phyloP scores from a whole-genome alignment of 2,329 filamentous ascomycete species.

The Botrytis pseudocinerea region DNA sequence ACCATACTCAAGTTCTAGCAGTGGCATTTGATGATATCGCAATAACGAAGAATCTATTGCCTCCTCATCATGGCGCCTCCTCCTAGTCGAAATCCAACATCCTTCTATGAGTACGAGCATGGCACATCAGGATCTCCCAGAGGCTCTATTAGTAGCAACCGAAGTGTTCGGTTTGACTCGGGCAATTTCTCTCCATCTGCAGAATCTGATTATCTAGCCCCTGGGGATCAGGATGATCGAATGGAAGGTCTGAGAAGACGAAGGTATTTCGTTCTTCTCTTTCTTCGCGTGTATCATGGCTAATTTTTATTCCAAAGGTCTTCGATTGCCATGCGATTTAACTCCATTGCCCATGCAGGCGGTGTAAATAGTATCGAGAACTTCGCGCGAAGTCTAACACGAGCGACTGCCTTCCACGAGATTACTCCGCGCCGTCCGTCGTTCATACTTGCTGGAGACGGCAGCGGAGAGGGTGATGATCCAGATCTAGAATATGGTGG shows the following conservation, averaged over 20 bases:
- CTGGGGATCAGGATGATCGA: conserved; percentile 7
- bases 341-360: conserved; percentile 68
- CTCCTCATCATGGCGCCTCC: conserved; percentile 16
- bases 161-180: conserved; percentile 38
- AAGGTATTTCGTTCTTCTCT: conserved; percentile 29
- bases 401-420: conserved; percentile 84
- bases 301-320: conserved; percentile 46
- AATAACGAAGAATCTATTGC: background rate
- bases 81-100: conserved; percentile 34
- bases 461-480: conserved; percentile 26
- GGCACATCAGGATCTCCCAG: conserved; percentile 35
- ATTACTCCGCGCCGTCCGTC: conserved; percentile 78
- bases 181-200: conserved; percentile 23
- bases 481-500: conserved; percentile 35
- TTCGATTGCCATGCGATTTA: conserved; percentile 59
- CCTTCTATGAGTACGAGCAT: conserved; percentile 42
- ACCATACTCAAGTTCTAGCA: background rate
- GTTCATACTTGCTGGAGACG: conserved; percentile 66
- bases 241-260: conserved; percentile 35
- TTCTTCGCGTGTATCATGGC: background rate
- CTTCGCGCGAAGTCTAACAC: conserved; percentile 89
- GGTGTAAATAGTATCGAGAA: conserved; percentile 93
- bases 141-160: conserved; percentile 36
- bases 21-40: background rate
- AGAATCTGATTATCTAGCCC: conserved; percentile 4